Base-by-base conservation (phyloP, 495 filamentous ascomycete species). In the Bacidia rubella region DNA sequence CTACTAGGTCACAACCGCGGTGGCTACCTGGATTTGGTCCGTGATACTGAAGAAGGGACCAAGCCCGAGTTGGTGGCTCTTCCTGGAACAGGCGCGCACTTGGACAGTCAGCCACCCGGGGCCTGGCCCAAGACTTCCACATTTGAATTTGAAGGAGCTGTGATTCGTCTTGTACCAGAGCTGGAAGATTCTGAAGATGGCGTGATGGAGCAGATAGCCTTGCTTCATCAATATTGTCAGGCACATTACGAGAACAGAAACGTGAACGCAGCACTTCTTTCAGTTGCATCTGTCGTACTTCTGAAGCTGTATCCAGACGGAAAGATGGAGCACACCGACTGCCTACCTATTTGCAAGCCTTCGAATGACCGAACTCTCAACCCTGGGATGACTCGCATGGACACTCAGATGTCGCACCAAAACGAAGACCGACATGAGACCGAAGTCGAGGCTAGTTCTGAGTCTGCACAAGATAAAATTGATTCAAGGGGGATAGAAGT, bases 121-220 rank as follows among this genome's bases (percentile, higher is more conserved):
- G 47, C 55, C 3, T 53, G 57, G 17, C 51, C 57, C n/a, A 11
- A 21, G 15, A 27, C 19, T n/a, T 49, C 44, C 1, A 57, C 41
- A 4, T 60, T 58, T 26, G 57, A 54, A 54, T 48, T 60, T 27
- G 24, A 38, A 25, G 55, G 55, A 29, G 51, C 49, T 2, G 22
- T 60, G 51, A 45, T 60, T 19, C 27, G 51, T 42, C 55, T 60
- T 7, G 47, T 47, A 11, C 23, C 47, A 1, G 38, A 27, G 2
- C 38, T 58, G 17, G 25, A 21, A 35, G 35, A 54, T 19, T 10
- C 20, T 7, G 22, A 46, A 15, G 43, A 24, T 11, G 11, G 15
- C 3, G 12, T 52, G 0, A 3, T 29, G 15, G 27, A 47, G 26
- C 43, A 48, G 27, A 47, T 58, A 2, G 52, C 43, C 2, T 11